Evolutionary conservation across 164 flowering plant species (phyloP).

Genomic region (Kingdonia uniflora): DNA sequence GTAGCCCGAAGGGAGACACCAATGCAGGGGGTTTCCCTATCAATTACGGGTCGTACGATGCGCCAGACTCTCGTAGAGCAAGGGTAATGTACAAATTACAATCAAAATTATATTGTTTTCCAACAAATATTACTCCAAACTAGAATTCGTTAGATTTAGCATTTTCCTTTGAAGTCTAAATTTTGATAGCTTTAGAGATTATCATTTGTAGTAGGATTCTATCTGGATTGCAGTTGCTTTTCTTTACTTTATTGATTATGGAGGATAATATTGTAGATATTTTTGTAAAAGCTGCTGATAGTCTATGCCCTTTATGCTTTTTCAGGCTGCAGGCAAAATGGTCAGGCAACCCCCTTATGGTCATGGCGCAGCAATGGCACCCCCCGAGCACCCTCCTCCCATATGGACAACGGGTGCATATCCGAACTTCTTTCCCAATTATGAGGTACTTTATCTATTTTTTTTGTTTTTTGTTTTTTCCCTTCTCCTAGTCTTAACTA

Average conservation of each 20-base stretch:
- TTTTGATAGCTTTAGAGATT: not conserved
- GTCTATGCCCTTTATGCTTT: not conserved
- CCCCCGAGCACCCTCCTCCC: constrained; percentile 21
- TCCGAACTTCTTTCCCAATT: constrained; percentile 29
- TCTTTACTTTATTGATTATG: no score
- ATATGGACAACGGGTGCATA: constrained; percentile 20
- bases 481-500: no score
- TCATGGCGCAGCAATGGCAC: constrained; percentile 16
- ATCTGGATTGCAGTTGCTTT: no score
- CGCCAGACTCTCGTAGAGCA: constrained; percentile 19
- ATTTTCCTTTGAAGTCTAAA: no score
- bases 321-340: constrained; percentile 5
- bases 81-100: constrained; percentile 29
- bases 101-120: no score
- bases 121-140: no score
- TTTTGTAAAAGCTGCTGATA: not conserved
- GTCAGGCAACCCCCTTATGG: constrained; percentile 5
- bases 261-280: not conserved
- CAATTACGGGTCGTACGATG: constrained; percentile 21
- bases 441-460: constrained; percentile 20
- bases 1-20: constrained; percentile 21
- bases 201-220: no score
- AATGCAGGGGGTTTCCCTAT: constrained; percentile 16
- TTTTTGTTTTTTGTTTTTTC: not conserved
- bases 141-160: no score